A percentile compares a stretch with the other conserved stretches of the same genome.
Conservation (phyloP, 768 basidiomycete genomes). For the Amanita pseudoporphyria region DNA sequence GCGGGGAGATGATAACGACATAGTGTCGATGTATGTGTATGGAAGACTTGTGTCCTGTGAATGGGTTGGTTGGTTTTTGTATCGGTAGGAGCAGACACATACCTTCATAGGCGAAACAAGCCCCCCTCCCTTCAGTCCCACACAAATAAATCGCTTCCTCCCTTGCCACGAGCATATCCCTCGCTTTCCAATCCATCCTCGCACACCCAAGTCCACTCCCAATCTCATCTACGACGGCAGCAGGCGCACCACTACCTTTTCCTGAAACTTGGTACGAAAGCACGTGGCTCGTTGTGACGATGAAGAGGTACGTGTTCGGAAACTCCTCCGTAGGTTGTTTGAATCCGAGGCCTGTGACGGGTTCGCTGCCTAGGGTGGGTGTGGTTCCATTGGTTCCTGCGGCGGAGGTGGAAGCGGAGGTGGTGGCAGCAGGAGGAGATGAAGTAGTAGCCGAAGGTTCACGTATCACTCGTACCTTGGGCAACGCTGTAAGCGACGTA, state of each 20-base stretch:
- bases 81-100: no score
- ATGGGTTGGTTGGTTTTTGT: no score
- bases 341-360: slow-evolving; percentile 90
- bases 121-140: slow-evolving; percentile 69
- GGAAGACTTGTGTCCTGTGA: no score
- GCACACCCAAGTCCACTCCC: slow-evolving; percentile 83
- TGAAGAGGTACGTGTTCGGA: slow-evolving; percentile 57
- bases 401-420: not conserved
- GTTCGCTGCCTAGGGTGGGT: slow-evolving; percentile 39
- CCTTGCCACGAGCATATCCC: slow-evolving; percentile 74
- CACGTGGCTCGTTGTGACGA: slow-evolving; percentile 82
- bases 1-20: no score
- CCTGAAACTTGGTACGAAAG: slow-evolving; percentile 70
- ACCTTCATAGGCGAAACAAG: slow-evolving; percentile 89
- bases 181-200: slow-evolving; percentile 62
- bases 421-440: not conserved
- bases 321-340: slow-evolving; percentile 44
- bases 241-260: slow-evolving; percentile 52
- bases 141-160: slow-evolving; percentile 91
- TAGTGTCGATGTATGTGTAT: no score
- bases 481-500: slow-evolving; percentile 61
- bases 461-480: slow-evolving; percentile 77
- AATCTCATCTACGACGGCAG: slow-evolving; percentile 74
- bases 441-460: slow-evolving; percentile 41
- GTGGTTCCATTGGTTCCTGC: slow-evolving; percentile 8